Base-by-base conservation (phyloP, 2,329 filamentous ascomycete species). In the Aspergillaceae sp. region DNA sequence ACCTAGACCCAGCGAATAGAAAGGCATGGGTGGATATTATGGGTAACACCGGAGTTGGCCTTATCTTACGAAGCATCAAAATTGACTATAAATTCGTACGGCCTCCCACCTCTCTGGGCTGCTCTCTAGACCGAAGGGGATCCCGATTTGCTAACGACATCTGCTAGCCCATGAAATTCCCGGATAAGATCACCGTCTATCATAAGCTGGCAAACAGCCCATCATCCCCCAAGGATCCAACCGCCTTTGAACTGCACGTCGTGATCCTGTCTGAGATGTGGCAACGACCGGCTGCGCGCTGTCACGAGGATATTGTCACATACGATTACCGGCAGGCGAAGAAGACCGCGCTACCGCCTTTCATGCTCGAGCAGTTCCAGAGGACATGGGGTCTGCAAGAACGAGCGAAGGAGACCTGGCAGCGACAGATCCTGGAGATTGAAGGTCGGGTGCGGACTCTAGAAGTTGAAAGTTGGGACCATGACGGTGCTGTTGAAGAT, bases 41-140 rank as follows among this genome's bases (percentile, higher is more conserved):
- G 70, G 82, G 77, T 9, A 80, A 84, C 0, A 75, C 70, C 27
- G 76, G 77, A 1, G 72, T 82, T 11, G 89, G 90, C 0, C 63
- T 95, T 46, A 92, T 95, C 48, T 67, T 95, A 59, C 78, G 81
- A 56, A 87, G 82, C 55, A 88, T 95, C 54, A 84, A 78, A 56
- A 83, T 86, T 0, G 84, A 94, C 54, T 95, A 85, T 67, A 95
- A 95, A 70, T 89, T 94, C 69, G 87, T 92, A 62, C 53, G 83
- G 74, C 11, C 26, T 26, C 32, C 27, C 19, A 19, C 19, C 19
- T 19, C 19, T 19, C 19, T 19, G 19, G 2, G 19, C 19, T 19
- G 19, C 19, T 19, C 19, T 19, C 19, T 19, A 2, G 19, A 19
- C 19, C 19, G 19, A 29, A 32, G 40, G 6, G 10, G 9, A 11